Percentiles rank a stretch among this genome's conserved stretches.
Conservation (phyloP, 768 basidiomycete genomes). For the Leccinellum albellum region DNA sequence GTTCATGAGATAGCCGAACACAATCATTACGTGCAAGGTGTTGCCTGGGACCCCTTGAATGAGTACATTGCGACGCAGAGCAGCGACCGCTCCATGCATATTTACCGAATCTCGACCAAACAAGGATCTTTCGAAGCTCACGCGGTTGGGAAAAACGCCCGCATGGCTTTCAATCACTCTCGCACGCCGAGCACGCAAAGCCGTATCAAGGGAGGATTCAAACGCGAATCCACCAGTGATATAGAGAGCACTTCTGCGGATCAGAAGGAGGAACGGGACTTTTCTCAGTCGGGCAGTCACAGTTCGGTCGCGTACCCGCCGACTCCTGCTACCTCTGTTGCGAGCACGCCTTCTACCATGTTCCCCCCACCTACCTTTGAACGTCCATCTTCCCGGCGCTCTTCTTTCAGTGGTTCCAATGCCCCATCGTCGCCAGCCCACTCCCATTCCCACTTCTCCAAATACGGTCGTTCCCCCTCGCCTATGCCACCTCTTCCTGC, state of each 20-base stretch:
- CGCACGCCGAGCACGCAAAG: slow-evolving; percentile 65
- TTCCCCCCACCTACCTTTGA: slow-evolving; percentile 49
- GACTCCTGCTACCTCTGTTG: slow-evolving; percentile 66
- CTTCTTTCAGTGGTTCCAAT: slow-evolving; percentile 75
- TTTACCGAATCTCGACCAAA: slow-evolving; percentile 79
- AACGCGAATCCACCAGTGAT: slow-evolving; percentile 78
- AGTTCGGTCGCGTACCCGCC: slow-evolving; percentile 38
- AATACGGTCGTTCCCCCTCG: slow-evolving; percentile 80
- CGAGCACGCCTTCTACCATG: slow-evolving; percentile 60
- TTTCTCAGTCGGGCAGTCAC: slow-evolving; percentile 28
- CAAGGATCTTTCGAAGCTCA: slow-evolving; percentile 85
- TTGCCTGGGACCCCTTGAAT: slow-evolving; percentile 97
- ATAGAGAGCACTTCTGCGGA: slow-evolving; percentile 65
- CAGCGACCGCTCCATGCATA: slow-evolving; percentile 93
- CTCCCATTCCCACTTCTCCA: slow-evolving; percentile 46
- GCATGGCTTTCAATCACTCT: slow-evolving; percentile 62
- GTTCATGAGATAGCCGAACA: slow-evolving; percentile 91
- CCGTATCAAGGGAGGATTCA: slow-evolving; percentile 53
- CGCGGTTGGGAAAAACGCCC: slow-evolving; percentile 84
- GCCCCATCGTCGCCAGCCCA: slow-evolving; percentile 69
- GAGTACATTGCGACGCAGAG: slow-evolving; percentile 98
- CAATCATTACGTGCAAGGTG: slow-evolving; percentile 95
- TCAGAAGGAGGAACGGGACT: slow-evolving; percentile 41
- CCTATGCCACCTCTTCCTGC: slow-evolving; percentile 93
- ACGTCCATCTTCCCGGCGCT: slow-evolving; percentile 56